phyloP scores from a whole-genome alignment of 2,329 filamentous ascomycete genomes.

The Cytospora piceae region DNA sequence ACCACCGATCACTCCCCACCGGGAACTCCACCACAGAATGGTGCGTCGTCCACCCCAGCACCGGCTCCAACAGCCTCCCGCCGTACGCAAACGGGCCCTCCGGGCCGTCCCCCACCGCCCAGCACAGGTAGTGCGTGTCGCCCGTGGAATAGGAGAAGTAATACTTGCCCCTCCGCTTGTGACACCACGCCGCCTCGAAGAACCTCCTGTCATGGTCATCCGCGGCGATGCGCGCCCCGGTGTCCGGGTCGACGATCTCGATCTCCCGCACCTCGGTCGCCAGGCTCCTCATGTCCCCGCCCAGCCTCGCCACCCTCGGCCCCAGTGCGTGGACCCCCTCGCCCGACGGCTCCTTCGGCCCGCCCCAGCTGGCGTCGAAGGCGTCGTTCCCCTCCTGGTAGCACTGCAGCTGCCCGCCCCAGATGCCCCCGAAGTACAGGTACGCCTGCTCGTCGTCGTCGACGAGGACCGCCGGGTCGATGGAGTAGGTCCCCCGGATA shows the following conservation, averaged over 20 bases:
- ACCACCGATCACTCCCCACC: conserved; percentile 62
- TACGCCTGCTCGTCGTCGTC: conserved; percentile 68
- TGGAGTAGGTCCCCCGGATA: conserved; percentile 73
- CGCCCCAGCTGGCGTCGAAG: conserved; percentile 60
- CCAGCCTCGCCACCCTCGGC: conserved; percentile 68
- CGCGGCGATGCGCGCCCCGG: conserved; percentile 60
- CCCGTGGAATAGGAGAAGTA: conserved; percentile 81
- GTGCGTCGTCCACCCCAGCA: conserved; percentile 81
- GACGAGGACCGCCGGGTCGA: conserved; percentile 77
- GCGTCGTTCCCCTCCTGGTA: conserved; percentile 59
- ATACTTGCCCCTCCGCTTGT: conserved; percentile 70
- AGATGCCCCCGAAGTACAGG: conserved; percentile 78
- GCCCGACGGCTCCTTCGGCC: conserved; percentile 63
- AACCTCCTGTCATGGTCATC: conserved; percentile 76
- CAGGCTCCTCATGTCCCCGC: conserved; percentile 68
- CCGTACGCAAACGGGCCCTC: conserved; percentile 74
- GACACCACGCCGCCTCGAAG: conserved; percentile 82
- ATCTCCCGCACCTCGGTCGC: conserved; percentile 60
- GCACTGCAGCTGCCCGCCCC: conserved; percentile 81
- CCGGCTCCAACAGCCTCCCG: conserved; percentile 73
- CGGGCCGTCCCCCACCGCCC: conserved; percentile 67
- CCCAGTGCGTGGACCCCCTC: conserved; percentile 60
- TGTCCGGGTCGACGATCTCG: conserved; percentile 65
- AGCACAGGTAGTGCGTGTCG: conserved; percentile 75
- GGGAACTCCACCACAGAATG: conserved; percentile 76